Conservation (phyloP, 2,329 filamentous ascomycete genomes). For the Sporothrix protearum region DNA sequence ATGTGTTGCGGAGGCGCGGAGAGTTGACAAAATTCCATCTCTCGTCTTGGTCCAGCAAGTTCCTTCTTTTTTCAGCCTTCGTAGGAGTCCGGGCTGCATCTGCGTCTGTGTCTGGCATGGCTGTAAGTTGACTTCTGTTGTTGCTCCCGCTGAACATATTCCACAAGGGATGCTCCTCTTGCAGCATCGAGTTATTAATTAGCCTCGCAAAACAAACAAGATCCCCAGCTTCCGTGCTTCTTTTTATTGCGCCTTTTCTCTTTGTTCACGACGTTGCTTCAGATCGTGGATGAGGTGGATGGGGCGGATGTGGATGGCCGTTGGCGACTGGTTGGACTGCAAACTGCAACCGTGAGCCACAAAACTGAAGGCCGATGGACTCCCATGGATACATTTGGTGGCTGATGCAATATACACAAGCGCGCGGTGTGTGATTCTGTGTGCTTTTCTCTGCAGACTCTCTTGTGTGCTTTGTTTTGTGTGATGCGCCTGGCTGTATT, state of each 20-base stretch:
- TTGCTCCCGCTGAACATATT: not conserved
- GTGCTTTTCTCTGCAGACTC: too few relatives aligned
- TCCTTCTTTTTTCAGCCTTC: not conserved
- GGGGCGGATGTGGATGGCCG: not conserved
- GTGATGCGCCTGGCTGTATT: not conserved
- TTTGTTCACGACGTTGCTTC: not conserved
- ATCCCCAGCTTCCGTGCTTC: not conserved
- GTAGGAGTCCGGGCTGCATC: not conserved
- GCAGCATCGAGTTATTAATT: not conserved
- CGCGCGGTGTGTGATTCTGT: not conserved
- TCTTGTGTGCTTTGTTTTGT: too few relatives aligned
- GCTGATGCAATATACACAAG: not conserved
- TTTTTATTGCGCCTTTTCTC: not conserved
- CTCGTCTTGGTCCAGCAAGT: not conserved
- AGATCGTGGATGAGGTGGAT: too few relatives aligned
- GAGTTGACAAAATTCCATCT: not conserved
- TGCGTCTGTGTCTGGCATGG: not conserved
- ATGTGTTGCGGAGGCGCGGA: not conserved
- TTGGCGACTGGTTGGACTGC: not conserved
- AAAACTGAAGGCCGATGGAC: not conserved
- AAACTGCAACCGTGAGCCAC: not conserved
- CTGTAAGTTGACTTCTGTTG: not conserved
- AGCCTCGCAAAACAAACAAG: slow-evolving; percentile 10
- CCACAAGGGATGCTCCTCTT: not conserved
- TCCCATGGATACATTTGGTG: not conserved